Evolutionary conservation across 805 yeast genomes (phyloP), one percentile per base, ranked within the genome.

Genomic region (Yarrowia porcina): DNA sequence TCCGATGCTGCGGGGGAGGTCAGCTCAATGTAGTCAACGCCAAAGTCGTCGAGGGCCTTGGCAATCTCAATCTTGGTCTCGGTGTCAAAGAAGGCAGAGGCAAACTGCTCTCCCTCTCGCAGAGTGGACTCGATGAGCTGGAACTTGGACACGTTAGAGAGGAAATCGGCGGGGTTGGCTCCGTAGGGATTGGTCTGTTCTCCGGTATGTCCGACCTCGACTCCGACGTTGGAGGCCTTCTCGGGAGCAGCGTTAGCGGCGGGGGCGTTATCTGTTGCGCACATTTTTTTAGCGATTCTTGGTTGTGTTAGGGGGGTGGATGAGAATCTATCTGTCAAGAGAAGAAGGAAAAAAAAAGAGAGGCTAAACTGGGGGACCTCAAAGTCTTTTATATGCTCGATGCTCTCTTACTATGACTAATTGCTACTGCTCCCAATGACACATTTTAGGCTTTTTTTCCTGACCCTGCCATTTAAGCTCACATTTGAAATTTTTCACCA

Each of bases 31-130:
- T 94, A 93, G 78, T 93, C 99, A 56, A 92, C 99, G 70, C 99
- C 99, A 72, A 93, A 93, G 71, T 92, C 97, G 76, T 93, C 97
- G 65, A 93, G 80, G 4, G 98, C 98, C 80, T 86, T 91, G 71
- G 99, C 99, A 67, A 93, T 93, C 77, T 92, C 96, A 68, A 93
- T 90, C 80, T 93, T 93, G 81, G 89, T 93, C 74, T 90, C 98
- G 18, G 97, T 89, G 69, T 85, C 79, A 80, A 93, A 93, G 77
- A 93, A 94, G 4, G 99, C 96, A 73, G 93, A 93, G 72, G 98
- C 97, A 74, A 93, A 93, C 77, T 93, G 99, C 78, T 93, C 99
- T 75, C 99, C 99, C 79, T 93, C 99, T 80, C 99, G 85, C 64
- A 93, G 81, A 4, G 99, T 93, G 35, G 97, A 89, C 79, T 93